Evolutionary conservation across 306 rosid species (phyloP), one percentile per base, ranked within the genome.

Genomic region (Quercus variabilis): DNA sequence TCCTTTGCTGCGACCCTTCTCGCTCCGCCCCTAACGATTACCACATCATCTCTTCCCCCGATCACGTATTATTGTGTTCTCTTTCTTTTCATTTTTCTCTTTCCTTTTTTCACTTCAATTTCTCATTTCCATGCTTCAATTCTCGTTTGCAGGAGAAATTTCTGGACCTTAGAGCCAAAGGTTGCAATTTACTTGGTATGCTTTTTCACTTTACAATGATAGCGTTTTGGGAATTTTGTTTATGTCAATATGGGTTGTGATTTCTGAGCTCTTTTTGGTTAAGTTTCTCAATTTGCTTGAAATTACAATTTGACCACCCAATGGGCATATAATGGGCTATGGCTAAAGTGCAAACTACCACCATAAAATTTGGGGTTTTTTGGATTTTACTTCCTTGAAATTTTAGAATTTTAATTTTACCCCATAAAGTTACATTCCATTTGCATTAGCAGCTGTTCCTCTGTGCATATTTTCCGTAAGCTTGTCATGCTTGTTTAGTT

Each of bases 1-100:
- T 92, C 71, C 97, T 92, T 60, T 95, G 98, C 77, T 91, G 91
- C 82, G 99, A 95, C 51, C 96, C 97, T 31, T 87, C 92, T 7
- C 98, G 96, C 73, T 85, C 84, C 43, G 97, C 91, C 23, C 87
- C 90, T 28, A 68, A 84, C n/a, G 99, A 95, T 82, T 92, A 79
- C 81, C 96, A 92, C 84, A 81, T 95, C 64, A 91, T 95, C 74
- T 89, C 94, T 26, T 90, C 89, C 62, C 62, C 84, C n/a, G 90
- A 90, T 72, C 99, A 95, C 73, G 99, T 95, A 80, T 6, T 60
- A 15, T 41, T 13, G 7, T 57, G 49, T 43, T 68, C 62, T 18
- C 28, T 74, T 71, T 54, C 49, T 15, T n/a, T 76, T 49, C 49
- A 15, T 21, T 35, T 11, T 59, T 25, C 10, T 26, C 0, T 1